Percentiles rank a stretch among this genome's conserved stretches.
These are phyloP conservation scores for Metschnikowia borealis DNA, from an alignment of 805 yeast species.

Conservation along the genomic window DNA sequence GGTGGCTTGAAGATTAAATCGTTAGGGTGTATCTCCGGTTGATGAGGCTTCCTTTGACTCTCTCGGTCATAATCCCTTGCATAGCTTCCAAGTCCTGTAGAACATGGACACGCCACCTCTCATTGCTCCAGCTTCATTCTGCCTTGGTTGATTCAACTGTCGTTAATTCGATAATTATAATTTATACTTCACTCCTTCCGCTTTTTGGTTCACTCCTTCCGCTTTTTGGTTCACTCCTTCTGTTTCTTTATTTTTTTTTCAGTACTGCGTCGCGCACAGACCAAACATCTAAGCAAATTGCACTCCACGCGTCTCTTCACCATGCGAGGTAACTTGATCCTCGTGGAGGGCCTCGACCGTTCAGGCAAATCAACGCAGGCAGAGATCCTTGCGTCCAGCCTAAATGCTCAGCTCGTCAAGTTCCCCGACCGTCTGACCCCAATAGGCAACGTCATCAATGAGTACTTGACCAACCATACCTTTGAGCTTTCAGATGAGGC, in stretches of 20 bases:
- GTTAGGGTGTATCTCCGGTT: conserved; percentile 51
- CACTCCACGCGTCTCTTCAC: neutral
- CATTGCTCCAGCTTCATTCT: too few species aligned
- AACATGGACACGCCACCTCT: too few species aligned
- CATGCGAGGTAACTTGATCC: conserved; percentile 67
- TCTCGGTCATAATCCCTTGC: conserved; percentile 49
- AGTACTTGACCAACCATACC: conserved; percentile 54
- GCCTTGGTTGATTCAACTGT: too few species aligned
- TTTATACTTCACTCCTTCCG: too few species aligned
- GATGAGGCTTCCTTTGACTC: conserved; percentile 43
- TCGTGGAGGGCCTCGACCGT: conserved; percentile 90
- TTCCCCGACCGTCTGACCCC: conserved; percentile 87
- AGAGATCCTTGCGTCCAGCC: conserved; percentile 26
- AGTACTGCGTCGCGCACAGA: too few species aligned
- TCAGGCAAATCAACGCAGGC: conserved; percentile 92
- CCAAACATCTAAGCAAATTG: too few species aligned
- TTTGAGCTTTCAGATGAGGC: conserved; percentile 66
- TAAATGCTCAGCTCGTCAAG: conserved; percentile 48
- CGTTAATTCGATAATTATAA: too few species aligned
- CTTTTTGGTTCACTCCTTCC: too few species aligned
- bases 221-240: too few species aligned
- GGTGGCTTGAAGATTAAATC: conserved; percentile 14
- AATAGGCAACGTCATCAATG: conserved; percentile 75
- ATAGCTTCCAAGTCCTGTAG: conserved; percentile 19
- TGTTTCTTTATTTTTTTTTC: too few species aligned